These are phyloP conservation scores for Physaria fendleri DNA, from an alignment of 345 rosid genomes.

Conservation along the genomic window DNA sequence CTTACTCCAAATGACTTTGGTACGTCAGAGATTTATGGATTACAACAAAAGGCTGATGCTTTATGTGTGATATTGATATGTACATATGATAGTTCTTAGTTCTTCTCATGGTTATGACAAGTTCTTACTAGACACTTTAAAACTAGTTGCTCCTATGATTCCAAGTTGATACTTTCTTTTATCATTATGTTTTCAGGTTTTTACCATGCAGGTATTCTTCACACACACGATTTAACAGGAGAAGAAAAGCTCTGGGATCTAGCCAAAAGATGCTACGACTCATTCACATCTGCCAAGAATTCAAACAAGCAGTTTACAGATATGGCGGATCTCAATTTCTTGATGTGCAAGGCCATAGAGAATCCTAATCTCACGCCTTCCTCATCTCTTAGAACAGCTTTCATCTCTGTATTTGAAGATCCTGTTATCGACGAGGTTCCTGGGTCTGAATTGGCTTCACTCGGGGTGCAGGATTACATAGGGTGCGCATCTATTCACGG, in stretches of 20 bases:
- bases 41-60: background rate
- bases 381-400: conserved; percentile 51
- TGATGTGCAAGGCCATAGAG: conserved; percentile 78
- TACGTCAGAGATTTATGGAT: background rate
- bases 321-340: conserved; percentile 68
- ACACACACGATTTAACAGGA: conserved; percentile 55
- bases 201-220: conserved; percentile 66
- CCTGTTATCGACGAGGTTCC: conserved; percentile 35
- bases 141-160: background rate
- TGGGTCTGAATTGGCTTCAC: conserved; percentile 4
- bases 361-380: conserved; percentile 73
- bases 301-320: conserved; percentile 66
- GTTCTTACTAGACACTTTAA: background rate
- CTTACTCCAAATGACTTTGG: conserved; percentile 49
- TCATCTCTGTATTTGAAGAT: conserved; percentile 69
- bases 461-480: conserved; percentile 50
- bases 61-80: background rate
- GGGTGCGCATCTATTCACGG: conserved; percentile 74
- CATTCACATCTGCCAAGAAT: conserved; percentile 48
- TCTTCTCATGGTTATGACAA: background rate
- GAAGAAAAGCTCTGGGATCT: conserved; percentile 58
- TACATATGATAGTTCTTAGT: too few species aligned
- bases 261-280: conserved; percentile 43
- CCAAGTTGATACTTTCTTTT: background rate
- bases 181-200: conserved; percentile 40